Base-by-base conservation (phyloP, 1,139 yeast species). In the Pichia sp. region DNA sequence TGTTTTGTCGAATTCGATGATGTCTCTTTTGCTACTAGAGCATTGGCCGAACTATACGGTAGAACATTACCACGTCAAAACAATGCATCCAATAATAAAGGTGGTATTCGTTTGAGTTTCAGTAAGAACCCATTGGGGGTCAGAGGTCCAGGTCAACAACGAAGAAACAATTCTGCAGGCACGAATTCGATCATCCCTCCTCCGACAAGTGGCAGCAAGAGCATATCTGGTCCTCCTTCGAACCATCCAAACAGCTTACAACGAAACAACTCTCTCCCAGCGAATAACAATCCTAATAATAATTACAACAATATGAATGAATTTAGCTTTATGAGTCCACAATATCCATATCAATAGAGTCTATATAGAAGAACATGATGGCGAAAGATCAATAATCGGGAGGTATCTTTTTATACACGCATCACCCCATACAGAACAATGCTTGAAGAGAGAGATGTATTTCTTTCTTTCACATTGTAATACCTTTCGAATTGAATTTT, bases 1-100 rank as follows among this genome's bases (percentile, higher is more conserved):
- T 93, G 99, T 68, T 93, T 93, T 75, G 99, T 93, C 48, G 99
- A 93, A 70, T 93, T 93, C 72, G 98, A 93, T 58, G 97, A 91
- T 65, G 96, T 93, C 43, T 84, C 87, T 2, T 88, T 80, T 66
- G 99, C 99, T 4, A 90, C 98, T 1, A 75, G 90, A 58, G 97
- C 98, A 0, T 74, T 93, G 54, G 96, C 96, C 33, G 96, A 90
- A 67, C 71, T 93, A 47, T 93, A 93, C 63, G 99, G 99, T 15
- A 77, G 93, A 56, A 83, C 87, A 10, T 72, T 85, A 58, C 90
- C 90, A 21, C 71, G 91, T 56, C 73, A 74, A 44, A 75, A 75
- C 17, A 86, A 85, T 14, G 75, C 79, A 48, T 45, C 43, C 21
- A 55, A 50, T 24, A 60, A 54, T 34, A 91, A 93, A 67, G 98